Base-by-base conservation (phyloP, 768 basidiomycete species). In the Fomitopsis pulvina region DNA sequence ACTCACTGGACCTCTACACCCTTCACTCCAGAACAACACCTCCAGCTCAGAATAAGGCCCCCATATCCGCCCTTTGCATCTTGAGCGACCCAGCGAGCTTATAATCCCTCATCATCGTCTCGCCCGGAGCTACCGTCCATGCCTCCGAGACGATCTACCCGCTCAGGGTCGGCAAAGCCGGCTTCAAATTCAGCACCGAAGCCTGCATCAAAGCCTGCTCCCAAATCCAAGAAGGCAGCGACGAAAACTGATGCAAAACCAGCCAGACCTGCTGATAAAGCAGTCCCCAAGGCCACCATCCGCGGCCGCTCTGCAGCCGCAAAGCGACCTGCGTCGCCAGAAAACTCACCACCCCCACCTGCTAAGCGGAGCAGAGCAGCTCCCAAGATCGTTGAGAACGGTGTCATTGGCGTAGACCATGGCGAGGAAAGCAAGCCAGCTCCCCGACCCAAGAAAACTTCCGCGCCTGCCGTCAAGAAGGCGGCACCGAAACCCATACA, bases 401-500 rank as follows among this genome's bases (percentile, higher is more conserved):
- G 53, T 18, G 52, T 49, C 14, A 21, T 29, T 10, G 37, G 28
- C 37, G 44, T 48, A 29, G 52, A 54, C 22, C 41, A 41, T 22
- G 45, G 26, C 22, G 50, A 30, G 10, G 46, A 56, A 32, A 43
- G 28, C 40, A 45, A 53, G 28, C 29, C 41, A 6, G 28, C 28
- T 10, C 49, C 44, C 7, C 43, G 26, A 22, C n/a, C 21, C 26
- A 21, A 38, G 18, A 52, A 52, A 29, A 28, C 51, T 16, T 37
- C 45, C 20, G 40, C 24, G 18, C 51, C 51, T 1, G 38, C 41
- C n/a, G n/a, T 28, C 6, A 30, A 39, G 16, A 50, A 50, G 40
- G 20, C 29, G 21, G 41, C 41, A 12, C 20, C 37, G 1, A 18
- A 12, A 7, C 34, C 14, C 14, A 37, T 18, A 4, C 75, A 78